Conservation (phyloP, 441 rosid species). For the Codiaeum variegatum region DNA sequence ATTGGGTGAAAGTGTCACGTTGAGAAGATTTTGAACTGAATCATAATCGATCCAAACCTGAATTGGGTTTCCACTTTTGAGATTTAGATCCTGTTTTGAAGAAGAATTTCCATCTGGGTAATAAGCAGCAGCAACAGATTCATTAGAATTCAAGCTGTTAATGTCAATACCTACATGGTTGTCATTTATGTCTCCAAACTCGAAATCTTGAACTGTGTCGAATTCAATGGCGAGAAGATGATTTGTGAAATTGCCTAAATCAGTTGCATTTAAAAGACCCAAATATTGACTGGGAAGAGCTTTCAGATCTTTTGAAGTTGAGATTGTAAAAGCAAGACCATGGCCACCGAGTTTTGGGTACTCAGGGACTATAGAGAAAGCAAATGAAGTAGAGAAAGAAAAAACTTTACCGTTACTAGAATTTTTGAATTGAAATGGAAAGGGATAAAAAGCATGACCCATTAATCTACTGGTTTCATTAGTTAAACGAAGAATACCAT, state of each 20-base stretch:
- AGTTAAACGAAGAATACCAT: slow-evolving; percentile 55
- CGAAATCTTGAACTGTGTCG: slow-evolving; percentile 68
- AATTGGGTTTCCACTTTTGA: slow-evolving; percentile 56
- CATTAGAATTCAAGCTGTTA: slow-evolving; percentile 53
- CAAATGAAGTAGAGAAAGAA: slow-evolving; percentile 69
- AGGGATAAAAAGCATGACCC: slow-evolving; percentile 54
- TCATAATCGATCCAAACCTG: slow-evolving; percentile 77
- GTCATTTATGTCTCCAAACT: slow-evolving; percentile 60
- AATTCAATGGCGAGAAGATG: slow-evolving; percentile 69
- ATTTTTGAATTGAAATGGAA: slow-evolving; percentile 52
- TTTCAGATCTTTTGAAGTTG: slow-evolving; percentile 34
- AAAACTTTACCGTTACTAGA: slow-evolving; percentile 30
- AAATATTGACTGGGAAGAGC: slow-evolving; percentile 68
- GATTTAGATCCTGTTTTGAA: slow-evolving; percentile 37
- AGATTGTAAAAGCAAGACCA: slow-evolving; percentile 69
- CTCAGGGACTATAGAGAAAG: slow-evolving; percentile 53
- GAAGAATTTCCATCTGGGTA: slow-evolving; percentile 23
- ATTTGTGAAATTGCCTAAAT: slow-evolving; percentile 50
- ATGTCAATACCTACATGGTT: slow-evolving; percentile 80
- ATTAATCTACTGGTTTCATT: slow-evolving; percentile 37
- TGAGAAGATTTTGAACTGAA: slow-evolving; percentile 29
- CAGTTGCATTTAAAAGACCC: slow-evolving; percentile 58
- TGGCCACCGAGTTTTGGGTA: slow-evolving; percentile 68
- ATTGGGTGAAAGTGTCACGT: slow-evolving; percentile 60
- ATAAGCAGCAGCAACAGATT: slow-evolving; percentile 38